Conservation (phyloP, 164 flowering plant genomes). For the Berberis vulgaris region DNA sequence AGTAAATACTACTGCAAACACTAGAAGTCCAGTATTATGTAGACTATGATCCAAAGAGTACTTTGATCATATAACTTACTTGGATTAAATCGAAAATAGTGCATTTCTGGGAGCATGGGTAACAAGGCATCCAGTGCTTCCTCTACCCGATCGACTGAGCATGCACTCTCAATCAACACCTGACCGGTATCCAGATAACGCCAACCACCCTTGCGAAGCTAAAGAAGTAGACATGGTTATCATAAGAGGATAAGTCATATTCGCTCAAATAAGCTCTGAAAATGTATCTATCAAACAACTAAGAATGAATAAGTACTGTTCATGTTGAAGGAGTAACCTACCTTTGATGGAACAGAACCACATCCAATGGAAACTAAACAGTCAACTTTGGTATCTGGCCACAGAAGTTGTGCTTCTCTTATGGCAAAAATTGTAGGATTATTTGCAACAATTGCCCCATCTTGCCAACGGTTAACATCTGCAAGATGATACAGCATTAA, state of each 20-base stretch:
- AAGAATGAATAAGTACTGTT: too few species aligned
- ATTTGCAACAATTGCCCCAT: conserved; percentile 99
- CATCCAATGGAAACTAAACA: conserved; percentile 92
- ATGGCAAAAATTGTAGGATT: conserved; percentile 94
- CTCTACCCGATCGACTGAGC: conserved; percentile 94
- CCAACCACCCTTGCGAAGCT: conserved; percentile 98
- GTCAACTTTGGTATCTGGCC: conserved; percentile 95
- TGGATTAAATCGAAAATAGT: conserved; percentile 96
- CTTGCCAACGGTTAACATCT: conserved; percentile 95
- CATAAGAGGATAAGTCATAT: conserved; percentile 1
- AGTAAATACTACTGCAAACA: too few species aligned
- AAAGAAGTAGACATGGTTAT: conserved; percentile 1
- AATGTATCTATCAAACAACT: too few species aligned
- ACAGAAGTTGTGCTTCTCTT: conserved; percentile 94
- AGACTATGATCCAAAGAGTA: too few species aligned
- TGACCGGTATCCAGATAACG: conserved; percentile 96
- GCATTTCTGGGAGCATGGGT: conserved; percentile 91
- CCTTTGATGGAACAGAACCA: conserved; percentile 93
- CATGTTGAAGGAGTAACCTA: conserved; percentile 11
- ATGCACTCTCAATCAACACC: conserved; percentile 97
- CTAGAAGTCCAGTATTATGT: too few species aligned
- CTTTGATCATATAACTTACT: conserved; percentile 24
- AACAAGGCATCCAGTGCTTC: conserved; percentile 83
- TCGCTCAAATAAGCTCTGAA: neutral
- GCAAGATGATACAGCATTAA: neutral